Conservation (phyloP, 805 yeast species). For the Kluyveromyces starmeri region DNA sequence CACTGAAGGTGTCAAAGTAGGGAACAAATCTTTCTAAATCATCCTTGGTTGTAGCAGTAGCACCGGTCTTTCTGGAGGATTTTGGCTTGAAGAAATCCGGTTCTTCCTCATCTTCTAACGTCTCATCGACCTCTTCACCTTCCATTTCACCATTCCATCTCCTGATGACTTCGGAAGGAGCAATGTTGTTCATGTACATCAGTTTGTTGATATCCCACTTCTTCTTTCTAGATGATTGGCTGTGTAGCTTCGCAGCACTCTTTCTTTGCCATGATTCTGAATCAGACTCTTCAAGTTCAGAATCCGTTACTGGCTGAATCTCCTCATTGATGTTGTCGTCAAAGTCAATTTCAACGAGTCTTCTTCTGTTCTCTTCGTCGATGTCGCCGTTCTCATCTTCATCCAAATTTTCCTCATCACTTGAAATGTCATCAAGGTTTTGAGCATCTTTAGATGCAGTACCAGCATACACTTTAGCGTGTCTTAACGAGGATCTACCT, state of each 20-base stretch:
- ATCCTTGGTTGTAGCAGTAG: constrained; percentile 10
- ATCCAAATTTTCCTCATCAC: constrained; percentile 36
- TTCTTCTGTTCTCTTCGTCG: constrained; percentile 32
- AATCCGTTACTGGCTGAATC: constrained; percentile 43
- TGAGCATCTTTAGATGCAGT: constrained; percentile 39
- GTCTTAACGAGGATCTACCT: constrained; percentile 62
- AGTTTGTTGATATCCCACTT: constrained; percentile 76
- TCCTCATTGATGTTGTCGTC: constrained; percentile 31
- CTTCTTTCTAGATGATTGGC: constrained; percentile 38
- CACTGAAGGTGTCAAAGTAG: constrained; percentile 28
- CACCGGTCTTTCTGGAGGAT: constrained; percentile 7
- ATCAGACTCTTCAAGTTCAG: constrained; percentile 36
- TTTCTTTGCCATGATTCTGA: constrained; percentile 28
- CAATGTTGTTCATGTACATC: constrained; percentile 68
- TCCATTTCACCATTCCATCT: constrained; percentile 55
- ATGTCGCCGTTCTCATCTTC: constrained; percentile 33
- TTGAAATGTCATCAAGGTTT: constrained; percentile 36
- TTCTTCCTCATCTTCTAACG: constrained; percentile 28
- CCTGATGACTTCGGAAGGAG: constrained; percentile 60
- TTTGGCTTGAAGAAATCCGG: constrained; percentile 53
- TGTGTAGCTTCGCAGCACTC: constrained; percentile 55
- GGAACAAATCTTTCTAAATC: constrained; percentile 29
- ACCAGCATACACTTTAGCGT: constrained; percentile 49
- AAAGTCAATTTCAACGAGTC: constrained; percentile 42
- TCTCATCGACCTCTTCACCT: constrained; percentile 37